Evolutionary conservation across 2,329 filamentous ascomycete species (phyloP).

Genomic region (Penicillium sp.): DNA sequence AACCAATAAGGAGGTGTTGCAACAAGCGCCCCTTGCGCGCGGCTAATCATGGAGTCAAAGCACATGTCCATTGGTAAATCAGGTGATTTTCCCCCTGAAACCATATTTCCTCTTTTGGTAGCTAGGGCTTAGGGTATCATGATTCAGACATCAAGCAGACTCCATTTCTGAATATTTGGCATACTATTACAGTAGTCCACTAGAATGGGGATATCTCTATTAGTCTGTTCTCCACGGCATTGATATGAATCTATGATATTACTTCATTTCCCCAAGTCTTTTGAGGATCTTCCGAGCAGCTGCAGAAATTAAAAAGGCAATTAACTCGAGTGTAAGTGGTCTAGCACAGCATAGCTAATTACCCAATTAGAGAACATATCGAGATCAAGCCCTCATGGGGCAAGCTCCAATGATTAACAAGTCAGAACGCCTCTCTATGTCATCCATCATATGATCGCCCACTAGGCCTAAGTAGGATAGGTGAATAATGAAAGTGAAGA

Average conservation of each 20-base stretch:
- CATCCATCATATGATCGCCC: conserved; percentile 1
- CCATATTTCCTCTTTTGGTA: not conserved
- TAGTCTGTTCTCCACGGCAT: too few species aligned
- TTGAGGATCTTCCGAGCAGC: too few species aligned
- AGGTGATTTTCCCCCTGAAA: conserved; percentile 4
- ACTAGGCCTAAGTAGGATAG: conserved; percentile 1
- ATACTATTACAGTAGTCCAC: too few species aligned
- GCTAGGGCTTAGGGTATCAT: conserved; percentile 1
- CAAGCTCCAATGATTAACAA: not conserved
- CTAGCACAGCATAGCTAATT: too few species aligned
- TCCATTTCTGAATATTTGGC: not conserved
- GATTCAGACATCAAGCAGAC: not conserved
- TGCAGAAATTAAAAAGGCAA: too few species aligned
- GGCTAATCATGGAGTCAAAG: conserved; percentile 23
- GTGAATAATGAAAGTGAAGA: not conserved
- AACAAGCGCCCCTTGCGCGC: conserved; percentile 43
- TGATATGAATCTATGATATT: too few species aligned
- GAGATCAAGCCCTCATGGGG: not conserved
- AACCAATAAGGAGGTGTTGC: conserved; percentile 30
- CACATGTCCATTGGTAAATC: conserved; percentile 11
- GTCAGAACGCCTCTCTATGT: not conserved
- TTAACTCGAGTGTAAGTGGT: too few species aligned
- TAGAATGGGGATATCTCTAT: not conserved
- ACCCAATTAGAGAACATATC: too few species aligned
- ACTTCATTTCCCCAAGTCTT: too few species aligned